A percentile compares a stretch with the other conserved stretches of the same genome.
Evolutionary conservation across 768 basidiomycete species (phyloP).

Genomic region (Dictyophora rubrovolvata): DNA sequence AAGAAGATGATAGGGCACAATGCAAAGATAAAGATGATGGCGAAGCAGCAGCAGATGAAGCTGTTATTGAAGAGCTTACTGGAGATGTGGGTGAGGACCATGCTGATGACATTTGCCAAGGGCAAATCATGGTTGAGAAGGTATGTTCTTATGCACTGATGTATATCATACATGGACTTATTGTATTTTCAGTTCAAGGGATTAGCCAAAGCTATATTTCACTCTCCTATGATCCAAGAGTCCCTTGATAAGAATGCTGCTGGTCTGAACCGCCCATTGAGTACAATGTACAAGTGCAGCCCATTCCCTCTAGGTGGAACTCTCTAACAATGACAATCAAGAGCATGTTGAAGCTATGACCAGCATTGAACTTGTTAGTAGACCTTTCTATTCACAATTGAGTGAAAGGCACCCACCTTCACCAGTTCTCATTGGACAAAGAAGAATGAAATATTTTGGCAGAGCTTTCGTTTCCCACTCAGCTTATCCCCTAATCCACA

Average conservation of each 20-base stretch:
- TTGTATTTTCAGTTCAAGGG: slow-evolving; percentile 6
- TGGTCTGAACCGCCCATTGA: not conserved
- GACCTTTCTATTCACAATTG: not conserved
- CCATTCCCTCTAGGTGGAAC: slow-evolving; percentile 20
- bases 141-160: not conserved
- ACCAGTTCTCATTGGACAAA: too few relatives aligned
- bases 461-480: slow-evolving; percentile 6
- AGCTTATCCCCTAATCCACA: slow-evolving; percentile 13
- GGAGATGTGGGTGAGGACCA: not conserved
- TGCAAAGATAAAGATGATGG: slow-evolving; percentile 2
- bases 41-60: not conserved
- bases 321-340: slow-evolving; percentile 14
- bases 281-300: slow-evolving; percentile 9
- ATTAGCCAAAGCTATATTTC: slow-evolving; percentile 10
- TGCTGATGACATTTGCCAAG: slow-evolving; percentile 1
- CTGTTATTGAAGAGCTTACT: not conserved
- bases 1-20: slow-evolving; percentile 10
- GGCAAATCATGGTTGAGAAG: slow-evolving; percentile 5
- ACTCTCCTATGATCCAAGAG: slow-evolving; percentile 7
- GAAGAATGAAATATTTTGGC: too few relatives aligned
- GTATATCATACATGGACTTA: not conserved
- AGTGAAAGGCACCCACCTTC: too few relatives aligned
- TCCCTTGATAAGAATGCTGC: slow-evolving; percentile 2
- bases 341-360: slow-evolving; percentile 11
- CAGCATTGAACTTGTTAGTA: slow-evolving; percentile 13